Evolutionary conservation across 2,329 filamentous ascomycete species (phyloP).

Genomic region (Talaromyces piceae): DNA sequence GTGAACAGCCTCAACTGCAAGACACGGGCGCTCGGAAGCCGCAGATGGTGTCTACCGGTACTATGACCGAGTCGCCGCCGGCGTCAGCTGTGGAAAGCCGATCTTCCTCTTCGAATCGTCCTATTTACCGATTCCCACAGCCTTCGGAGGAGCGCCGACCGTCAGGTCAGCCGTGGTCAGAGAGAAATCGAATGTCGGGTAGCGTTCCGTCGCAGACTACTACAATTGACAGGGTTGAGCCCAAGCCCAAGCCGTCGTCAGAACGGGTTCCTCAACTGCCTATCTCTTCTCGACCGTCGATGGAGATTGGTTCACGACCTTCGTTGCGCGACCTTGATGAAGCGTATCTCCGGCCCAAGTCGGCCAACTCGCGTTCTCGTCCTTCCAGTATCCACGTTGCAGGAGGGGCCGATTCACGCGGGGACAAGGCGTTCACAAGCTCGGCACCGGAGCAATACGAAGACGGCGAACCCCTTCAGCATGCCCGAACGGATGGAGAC

Average conservation of each 20-base stretch:
- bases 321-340: constrained; percentile 55
- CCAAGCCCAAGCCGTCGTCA: constrained; percentile 44
- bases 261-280: constrained; percentile 45
- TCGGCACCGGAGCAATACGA: constrained; percentile 33
- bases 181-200: constrained; percentile 20
- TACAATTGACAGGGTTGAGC: constrained; percentile 33
- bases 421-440: constrained; percentile 61
- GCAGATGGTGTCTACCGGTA: constrained; percentile 63
- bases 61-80: constrained; percentile 58
- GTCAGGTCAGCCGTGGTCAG: constrained; percentile 42
- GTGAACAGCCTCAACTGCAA: constrained; percentile 26
- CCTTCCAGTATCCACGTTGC: constrained; percentile 79
- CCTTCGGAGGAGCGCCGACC: constrained; percentile 38
- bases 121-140: constrained; percentile 50
- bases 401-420: constrained; percentile 69
- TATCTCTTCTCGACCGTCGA: constrained; percentile 57
- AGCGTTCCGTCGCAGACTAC: constrained; percentile 28
- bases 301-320: constrained; percentile 62
- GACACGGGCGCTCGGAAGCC: constrained; percentile 33
- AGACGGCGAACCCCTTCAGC: constrained; percentile 25
- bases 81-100: constrained; percentile 33
- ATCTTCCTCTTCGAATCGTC: constrained; percentile 24
- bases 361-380: constrained; percentile 59
- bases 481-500: constrained; percentile 29
- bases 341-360: constrained; percentile 51